Conservation (phyloP, 192 early-diverging fungal genomes). For the Backusella sp. region DNA sequence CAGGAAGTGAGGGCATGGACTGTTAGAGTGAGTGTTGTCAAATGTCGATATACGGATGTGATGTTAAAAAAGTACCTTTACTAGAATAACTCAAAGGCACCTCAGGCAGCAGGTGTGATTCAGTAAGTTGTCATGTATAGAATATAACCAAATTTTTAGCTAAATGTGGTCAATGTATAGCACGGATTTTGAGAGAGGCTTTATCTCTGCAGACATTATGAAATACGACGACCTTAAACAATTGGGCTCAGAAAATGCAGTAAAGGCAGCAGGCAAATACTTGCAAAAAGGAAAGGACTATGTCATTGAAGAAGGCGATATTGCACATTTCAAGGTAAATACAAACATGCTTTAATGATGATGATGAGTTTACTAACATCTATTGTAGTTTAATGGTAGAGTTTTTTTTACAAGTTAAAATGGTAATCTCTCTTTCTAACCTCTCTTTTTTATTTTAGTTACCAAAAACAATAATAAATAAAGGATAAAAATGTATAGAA, state of each 20-base stretch:
- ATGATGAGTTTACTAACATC: neutral
- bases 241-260: constrained; percentile 62
- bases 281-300: constrained; percentile 74
- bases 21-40: constrained; percentile 38
- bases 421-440: neutral
- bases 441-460: neutral
- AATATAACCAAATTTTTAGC: too few relatives aligned
- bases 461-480: neutral
- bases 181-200: constrained; percentile 77
- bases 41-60: neutral
- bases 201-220: constrained; percentile 72
- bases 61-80: neutral
- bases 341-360: neutral
- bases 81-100: constrained; percentile 64
- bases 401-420: neutral
- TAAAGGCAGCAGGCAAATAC: constrained; percentile 74
- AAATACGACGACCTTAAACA: constrained; percentile 57
- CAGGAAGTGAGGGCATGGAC: constrained; percentile 83
- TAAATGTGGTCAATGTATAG: constrained; percentile 28
- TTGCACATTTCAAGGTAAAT: constrained; percentile 49
- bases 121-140: constrained; percentile 38
- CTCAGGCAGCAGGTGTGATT: constrained; percentile 64
- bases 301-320: constrained; percentile 63
- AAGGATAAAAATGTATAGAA: neutral
- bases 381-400: neutral